Evolutionary conservation across 2,329 filamentous ascomycete species (phyloP), one percentile per base, ranked within the genome.

Genomic region (Aspergillus tamarii): DNA sequence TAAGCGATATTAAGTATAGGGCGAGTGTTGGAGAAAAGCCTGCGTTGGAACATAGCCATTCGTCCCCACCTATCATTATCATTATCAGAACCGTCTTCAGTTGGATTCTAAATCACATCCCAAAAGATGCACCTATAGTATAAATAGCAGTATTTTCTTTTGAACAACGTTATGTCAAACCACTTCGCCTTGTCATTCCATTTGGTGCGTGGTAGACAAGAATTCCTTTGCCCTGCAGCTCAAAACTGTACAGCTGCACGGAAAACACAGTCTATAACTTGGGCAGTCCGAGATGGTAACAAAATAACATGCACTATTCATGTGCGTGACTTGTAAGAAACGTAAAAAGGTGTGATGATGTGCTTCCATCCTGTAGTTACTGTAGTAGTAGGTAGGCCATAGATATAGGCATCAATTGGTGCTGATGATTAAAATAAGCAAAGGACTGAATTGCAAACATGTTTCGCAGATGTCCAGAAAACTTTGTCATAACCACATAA

Each of bases 1-100:
- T 64, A 23, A 74, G 71, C 1, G 73, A 73, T 48, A 72, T 70
- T 32, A 73, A 39, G 52, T 72, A 72, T 1, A 73, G 34, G 23
- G 71, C 61, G 7, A 74, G 62, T 6, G 59, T 62, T 2, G 67
- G 60, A 1, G 70, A 68, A 21, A 73, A 70, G 6, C 67, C 67
- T 11, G 57, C 57, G 26, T 62, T 39, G 23, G 5, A 4, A 26
- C 26, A 61, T 34, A 2, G 69, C 70, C 65, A 72, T 32, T 1
- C n/a, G n/a, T n/a, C n/a, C n/a, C n/a, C n/a, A n/a, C n/a, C n/a
- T n/a, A n/a, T n/a, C n/a, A n/a, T n/a, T n/a, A n/a, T n/a, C n/a
- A n/a, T n/a, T n/a, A n/a, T n/a, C n/a, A n/a, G n/a, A n/a, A n/a
- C n/a, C n/a, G n/a, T n/a, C n/a, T n/a, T n/a, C n/a, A n/a, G n/a